Evolutionary conservation across 768 basidiomycete species (phyloP), one percentile per base, ranked within the genome.

Genomic region (Macrolepiota dolichaula): DNA sequence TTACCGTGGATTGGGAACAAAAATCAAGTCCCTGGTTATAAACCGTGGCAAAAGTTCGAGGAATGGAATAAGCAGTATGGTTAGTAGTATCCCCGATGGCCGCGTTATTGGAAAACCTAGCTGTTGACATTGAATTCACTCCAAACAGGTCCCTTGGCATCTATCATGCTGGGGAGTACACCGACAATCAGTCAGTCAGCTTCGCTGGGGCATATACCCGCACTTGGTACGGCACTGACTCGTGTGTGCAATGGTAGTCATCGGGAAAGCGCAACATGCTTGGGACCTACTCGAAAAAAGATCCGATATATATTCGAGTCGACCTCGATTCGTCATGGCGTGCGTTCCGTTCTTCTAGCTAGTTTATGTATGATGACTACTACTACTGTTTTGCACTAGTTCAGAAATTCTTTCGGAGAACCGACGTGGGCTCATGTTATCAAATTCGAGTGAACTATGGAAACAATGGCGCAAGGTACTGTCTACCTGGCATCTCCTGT

Each of bases 1-100:
- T 64, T 80, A 17, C 80, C 79, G 2, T 73, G 71, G 51, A 72
- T 82, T 25, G 81, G 82, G 0, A 84, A 82, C 64, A 67, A 70
- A 38, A 73, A 79, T 57, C 78, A 83, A 58, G 67, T 82, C 19
- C 81, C 81, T 5, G 59, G 66, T 3, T 62, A 73, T 25, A 79
- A 81, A 63, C 80, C 81, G 0, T 84, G 82, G 82, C 66, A 71
- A 29, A 79, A 76, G 66, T 83, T 81, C 62, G 73, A 75, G 25
- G 75, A 79, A 50, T 82, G 81, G 77, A 79, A 76, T 59, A 70
- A 66, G 19, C 67, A 73, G 61, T 81, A 82, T 63, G 82, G 82
- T 81, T 57, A 19, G 69, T 57, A 7, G 42, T 4, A 4, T 24
- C 6, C 22, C 2, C 15, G 50, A 35, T 15, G 37, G n/a, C 27